These are phyloP conservation scores for Sporobolomyces roseus DNA, from an alignment of 768 basidiomycete species.

Conservation along the genomic window DNA sequence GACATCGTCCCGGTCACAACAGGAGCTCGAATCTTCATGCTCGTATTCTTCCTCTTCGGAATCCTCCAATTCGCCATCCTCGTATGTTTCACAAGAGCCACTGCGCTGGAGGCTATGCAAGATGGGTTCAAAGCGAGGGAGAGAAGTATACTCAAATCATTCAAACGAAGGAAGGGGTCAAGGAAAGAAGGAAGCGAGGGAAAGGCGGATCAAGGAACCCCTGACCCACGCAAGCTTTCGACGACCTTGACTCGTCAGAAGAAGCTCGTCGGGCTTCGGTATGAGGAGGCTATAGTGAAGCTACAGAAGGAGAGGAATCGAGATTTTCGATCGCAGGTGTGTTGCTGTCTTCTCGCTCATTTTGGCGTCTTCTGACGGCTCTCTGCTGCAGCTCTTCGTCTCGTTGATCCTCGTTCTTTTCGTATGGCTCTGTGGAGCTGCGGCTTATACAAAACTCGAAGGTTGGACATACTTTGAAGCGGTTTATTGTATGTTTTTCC, in stretches of 20 bases:
- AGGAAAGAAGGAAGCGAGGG: too few relatives aligned
- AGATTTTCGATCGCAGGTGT: constrained; percentile 28
- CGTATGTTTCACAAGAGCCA: constrained; percentile 19
- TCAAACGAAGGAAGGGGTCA: neutral
- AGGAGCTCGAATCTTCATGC: neutral
- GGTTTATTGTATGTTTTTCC: constrained; percentile 10
- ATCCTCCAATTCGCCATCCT: constrained; percentile 30
- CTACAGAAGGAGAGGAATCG: constrained; percentile 15
- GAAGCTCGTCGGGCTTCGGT: constrained; percentile 6
- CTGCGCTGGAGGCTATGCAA: constrained; percentile 27
- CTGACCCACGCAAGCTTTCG: too few relatives aligned
- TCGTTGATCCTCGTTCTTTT: constrained; percentile 9
- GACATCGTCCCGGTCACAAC: constrained; percentile 6
- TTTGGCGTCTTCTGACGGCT: neutral
- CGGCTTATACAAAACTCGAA: constrained; percentile 12
- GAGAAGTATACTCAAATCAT: neutral
- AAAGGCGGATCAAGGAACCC: too few relatives aligned
- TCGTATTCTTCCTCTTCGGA: constrained; percentile 15
- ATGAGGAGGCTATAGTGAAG: constrained; percentile 24
- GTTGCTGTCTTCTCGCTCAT: neutral
- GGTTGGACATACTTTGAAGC: constrained; percentile 21
- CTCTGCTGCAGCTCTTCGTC: constrained; percentile 9
- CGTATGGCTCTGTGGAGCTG: constrained; percentile 28
- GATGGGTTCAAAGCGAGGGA: constrained; percentile 11
- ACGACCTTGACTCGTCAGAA: neutral